phyloP scores from a whole-genome alignment of 164 flowering plant genomes.

The Protea cynaroides region DNA sequence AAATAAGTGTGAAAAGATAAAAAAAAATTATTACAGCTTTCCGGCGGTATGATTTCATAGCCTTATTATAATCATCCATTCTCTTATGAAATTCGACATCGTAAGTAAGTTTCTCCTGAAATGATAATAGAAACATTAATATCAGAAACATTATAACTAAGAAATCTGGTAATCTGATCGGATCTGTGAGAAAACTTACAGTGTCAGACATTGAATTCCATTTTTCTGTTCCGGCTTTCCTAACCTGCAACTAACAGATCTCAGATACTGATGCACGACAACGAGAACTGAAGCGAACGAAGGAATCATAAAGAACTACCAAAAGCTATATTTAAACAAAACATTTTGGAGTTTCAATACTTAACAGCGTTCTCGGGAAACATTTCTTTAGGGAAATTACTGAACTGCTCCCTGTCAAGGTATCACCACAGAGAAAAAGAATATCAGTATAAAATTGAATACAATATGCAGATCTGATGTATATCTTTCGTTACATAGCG shows the following conservation, averaged over 20 bases:
- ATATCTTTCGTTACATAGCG: too few relatives aligned
- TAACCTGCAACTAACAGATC: conserved; percentile 35
- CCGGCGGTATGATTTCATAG: too few relatives aligned
- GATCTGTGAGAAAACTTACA: conserved; percentile 27
- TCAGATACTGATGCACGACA: neutral
- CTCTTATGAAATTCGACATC: too few relatives aligned
- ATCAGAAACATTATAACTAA: too few relatives aligned
- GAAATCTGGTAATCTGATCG: too few relatives aligned
- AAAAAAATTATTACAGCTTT: too few relatives aligned
- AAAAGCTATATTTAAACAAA: neutral
- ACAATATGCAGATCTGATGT: too few relatives aligned
- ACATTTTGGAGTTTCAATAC: conserved; percentile 4
- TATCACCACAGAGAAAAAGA: neutral
- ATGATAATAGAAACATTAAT: neutral
- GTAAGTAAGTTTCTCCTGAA: conserved; percentile 82
- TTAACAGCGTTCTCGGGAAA: conserved; percentile 67
- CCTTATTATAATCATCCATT: conserved; percentile 67
- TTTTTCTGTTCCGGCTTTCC: conserved; percentile 81
- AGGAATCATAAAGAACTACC: conserved; percentile 5
- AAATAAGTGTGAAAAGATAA: too few relatives aligned
- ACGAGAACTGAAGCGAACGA: neutral
- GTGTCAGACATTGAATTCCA: conserved; percentile 65
- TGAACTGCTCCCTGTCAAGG: conserved; percentile 75
- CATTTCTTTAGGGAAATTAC: conserved; percentile 57
- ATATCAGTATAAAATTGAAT: neutral